Evolutionary conservation across 305 asterid species (phyloP).

Genomic region (Galium porrigens): DNA sequence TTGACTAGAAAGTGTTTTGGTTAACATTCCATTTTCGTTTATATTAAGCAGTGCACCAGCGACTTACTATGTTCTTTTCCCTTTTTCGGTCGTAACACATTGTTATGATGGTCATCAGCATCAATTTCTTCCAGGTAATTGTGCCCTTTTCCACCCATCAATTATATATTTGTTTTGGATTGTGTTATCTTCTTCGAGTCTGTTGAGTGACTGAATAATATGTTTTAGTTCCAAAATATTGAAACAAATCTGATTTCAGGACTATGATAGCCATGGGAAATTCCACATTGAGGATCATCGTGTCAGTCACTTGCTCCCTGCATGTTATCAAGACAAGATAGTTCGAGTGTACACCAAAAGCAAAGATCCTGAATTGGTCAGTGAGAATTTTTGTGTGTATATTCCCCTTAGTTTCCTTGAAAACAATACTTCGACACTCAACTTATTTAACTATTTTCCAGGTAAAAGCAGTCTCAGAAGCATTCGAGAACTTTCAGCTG

Average conservation of each 20-base stretch:
- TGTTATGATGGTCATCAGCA: constrained; percentile 35
- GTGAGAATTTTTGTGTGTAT: background rate
- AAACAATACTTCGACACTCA: background rate
- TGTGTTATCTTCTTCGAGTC: background rate
- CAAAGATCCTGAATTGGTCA: constrained; percentile 61
- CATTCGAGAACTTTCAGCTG: constrained; percentile 66
- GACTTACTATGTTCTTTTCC: background rate
- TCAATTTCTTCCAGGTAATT: constrained; percentile 67
- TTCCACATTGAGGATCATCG: constrained; percentile 30
- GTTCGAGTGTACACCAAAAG: constrained; percentile 76
- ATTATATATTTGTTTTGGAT: background rate
- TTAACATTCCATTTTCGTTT: too few species aligned
- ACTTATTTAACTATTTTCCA: constrained; percentile 14
- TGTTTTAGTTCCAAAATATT: background rate
- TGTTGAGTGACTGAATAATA: background rate
- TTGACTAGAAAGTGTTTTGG: background rate
- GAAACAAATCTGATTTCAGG: constrained; percentile 25
- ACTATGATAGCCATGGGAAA: constrained; percentile 45
- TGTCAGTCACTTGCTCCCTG: constrained; percentile 75
- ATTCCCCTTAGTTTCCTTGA: background rate
- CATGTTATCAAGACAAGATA: constrained; percentile 64
- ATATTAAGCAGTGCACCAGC: background rate
- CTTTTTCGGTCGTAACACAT: constrained; percentile 15
- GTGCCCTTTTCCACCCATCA: background rate
- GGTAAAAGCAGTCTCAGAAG: constrained; percentile 69